Evolutionary conservation across 2,329 filamentous ascomycete genomes (phyloP), one percentile per base, ranked within the genome.

Genomic region (Ophiostoma triangulosporum): DNA sequence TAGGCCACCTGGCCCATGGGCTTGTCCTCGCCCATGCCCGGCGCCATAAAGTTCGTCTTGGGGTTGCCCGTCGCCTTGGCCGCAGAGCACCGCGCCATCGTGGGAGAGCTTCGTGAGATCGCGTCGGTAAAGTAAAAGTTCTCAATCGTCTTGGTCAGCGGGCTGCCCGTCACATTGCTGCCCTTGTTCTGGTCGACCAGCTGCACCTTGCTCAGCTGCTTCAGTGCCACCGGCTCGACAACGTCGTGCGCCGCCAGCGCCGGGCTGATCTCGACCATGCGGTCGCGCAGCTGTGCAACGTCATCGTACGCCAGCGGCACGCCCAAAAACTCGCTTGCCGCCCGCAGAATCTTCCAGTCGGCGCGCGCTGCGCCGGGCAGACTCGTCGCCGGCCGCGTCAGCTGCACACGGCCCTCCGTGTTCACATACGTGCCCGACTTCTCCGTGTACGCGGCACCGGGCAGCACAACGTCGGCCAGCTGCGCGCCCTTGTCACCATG

Each of bases 121-220:
- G 84, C 82, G 71, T 98, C 91, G 68, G 93, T 98, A 71, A 97
- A 95, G 74, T 90, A 98, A 70, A 98, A 98, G 75, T 98, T 88
- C 64, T 95, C 83, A 62, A 98, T 88, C 54, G 86, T 81, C 70
- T 86, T 87, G 75, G 83, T 88, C 64, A 98, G 76, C 29, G 86
- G 80, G 62, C 76, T 71, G n/a, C 81, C 83, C 38, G 74, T 84
- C n/a, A 77, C 64, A 70, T 87, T 84, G 50, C 81, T 72, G 48
- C 88, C 89, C 80, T 93, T 95, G 76, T 97, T 97, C 70, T 94
- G 87, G 66, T 97, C 93, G 52, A 95, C 87, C 55, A 98, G 76
- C 71, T 97, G 91, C 55, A 95, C 85, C 77, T 90, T 96, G 79
- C 87, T 89, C 63, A 97, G 73, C 58, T 80, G 74, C 61, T 74